Evolutionary conservation across 805 yeast species (phyloP).

Genomic region (Candida xiaguanensis): DNA sequence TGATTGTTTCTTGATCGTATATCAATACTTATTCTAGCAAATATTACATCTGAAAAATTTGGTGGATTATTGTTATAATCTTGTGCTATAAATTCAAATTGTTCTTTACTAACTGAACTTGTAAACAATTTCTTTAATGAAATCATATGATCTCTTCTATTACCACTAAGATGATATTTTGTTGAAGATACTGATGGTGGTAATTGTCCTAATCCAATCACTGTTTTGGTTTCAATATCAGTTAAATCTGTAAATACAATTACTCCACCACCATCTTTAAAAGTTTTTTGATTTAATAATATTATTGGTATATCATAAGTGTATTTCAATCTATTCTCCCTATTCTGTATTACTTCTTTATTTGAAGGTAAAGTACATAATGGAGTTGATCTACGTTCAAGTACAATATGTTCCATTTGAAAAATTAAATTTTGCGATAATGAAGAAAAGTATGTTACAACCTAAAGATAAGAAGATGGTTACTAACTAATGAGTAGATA

Average conservation of each 20-base stretch:
- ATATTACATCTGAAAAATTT: neutral
- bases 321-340: neutral
- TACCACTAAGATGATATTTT: neutral
- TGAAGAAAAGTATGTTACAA: slow-evolving; percentile 9
- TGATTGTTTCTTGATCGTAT: neutral
- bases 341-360: neutral
- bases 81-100: neutral
- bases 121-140: neutral
- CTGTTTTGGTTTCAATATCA: neutral
- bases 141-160: neutral
- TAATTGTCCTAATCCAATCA: neutral
- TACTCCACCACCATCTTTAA: neutral
- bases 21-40: slow-evolving; percentile 4
- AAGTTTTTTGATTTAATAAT: neutral
- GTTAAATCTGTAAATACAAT: slow-evolving; percentile 5
- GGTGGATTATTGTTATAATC: neutral
- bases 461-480: neutral
- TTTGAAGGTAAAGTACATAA: neutral
- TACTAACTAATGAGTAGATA: slow-evolving; percentile 1
- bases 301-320: slow-evolving; percentile 5
- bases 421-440: neutral
- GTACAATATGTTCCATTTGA: neutral
- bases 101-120: slow-evolving; percentile 1
- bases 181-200: neutral
- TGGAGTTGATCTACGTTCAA: slow-evolving; percentile 2